Conservation (phyloP, 805 yeast genomes). For the Zygosaccharomyces rouxii region DNA sequence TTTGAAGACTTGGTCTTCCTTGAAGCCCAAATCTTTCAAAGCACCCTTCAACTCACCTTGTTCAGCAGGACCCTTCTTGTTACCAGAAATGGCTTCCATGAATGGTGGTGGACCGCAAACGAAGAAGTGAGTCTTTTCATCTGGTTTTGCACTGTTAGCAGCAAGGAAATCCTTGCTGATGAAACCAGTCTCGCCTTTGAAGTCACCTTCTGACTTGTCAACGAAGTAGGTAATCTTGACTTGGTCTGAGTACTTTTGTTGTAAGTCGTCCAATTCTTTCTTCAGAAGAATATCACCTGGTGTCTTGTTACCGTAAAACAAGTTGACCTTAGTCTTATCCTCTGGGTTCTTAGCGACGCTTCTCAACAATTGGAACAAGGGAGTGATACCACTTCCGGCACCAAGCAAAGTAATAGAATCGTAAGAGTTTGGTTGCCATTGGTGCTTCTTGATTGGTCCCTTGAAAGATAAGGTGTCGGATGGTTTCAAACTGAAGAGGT, state of each 20-base stretch:
- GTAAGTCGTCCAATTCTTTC: slow-evolving; percentile 60
- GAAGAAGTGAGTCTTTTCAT: slow-evolving; percentile 66
- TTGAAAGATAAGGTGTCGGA: slow-evolving; percentile 84
- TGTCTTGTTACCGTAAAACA: slow-evolving; percentile 76
- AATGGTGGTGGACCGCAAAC: slow-evolving; percentile 96
- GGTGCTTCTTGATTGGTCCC: slow-evolving; percentile 92
- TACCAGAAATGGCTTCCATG: slow-evolving; percentile 83
- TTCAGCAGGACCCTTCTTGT: slow-evolving; percentile 77
- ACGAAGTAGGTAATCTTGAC: slow-evolving; percentile 75
- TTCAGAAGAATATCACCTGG: slow-evolving; percentile 77
- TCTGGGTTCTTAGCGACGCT: slow-evolving; percentile 71
- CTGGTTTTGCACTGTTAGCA: slow-evolving; percentile 59
- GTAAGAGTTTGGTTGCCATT: slow-evolving; percentile 82
- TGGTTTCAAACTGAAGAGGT: slow-evolving; percentile 63
- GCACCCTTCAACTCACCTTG: slow-evolving; percentile 94
- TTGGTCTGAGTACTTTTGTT: slow-evolving; percentile 65
- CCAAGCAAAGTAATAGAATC: slow-evolving; percentile 78
- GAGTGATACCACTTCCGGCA: slow-evolving; percentile 97
- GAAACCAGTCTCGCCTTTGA: slow-evolving; percentile 65
- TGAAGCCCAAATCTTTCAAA: slow-evolving; percentile 81
- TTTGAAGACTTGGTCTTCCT: slow-evolving; percentile 84
- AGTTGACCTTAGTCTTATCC: slow-evolving; percentile 83
- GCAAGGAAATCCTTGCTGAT: slow-evolving; percentile 71
- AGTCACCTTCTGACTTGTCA: slow-evolving; percentile 49
- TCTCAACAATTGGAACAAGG: slow-evolving; percentile 81